These are phyloP conservation scores for Bimuria novae-zelandiae DNA, from an alignment of 2,329 filamentous ascomycete genomes.

Conservation along the genomic window DNA sequence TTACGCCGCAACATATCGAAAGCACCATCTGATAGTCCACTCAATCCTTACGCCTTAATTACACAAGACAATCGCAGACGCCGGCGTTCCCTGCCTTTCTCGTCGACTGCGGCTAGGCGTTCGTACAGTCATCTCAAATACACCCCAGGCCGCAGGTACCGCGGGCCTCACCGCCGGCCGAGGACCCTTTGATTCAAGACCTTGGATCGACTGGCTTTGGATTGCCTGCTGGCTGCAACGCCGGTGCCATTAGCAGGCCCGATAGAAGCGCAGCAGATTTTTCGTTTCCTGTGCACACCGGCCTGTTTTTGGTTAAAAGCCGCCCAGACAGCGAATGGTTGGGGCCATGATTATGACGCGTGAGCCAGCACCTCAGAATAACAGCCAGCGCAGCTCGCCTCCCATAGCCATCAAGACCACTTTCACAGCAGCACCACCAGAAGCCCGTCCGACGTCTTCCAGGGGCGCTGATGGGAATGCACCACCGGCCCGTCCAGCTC, in stretches of 20 bases:
- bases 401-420: constrained; percentile 19
- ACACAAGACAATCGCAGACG: neutral
- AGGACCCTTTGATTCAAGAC: constrained; percentile 10
- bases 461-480: constrained; percentile 30
- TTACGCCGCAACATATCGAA: neutral
- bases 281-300: constrained; percentile 33
- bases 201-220: constrained; percentile 27
- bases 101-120: neutral
- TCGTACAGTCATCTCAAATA: neutral
- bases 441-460: neutral
- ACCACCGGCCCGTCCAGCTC: constrained; percentile 33
- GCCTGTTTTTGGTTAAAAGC: constrained; percentile 40
- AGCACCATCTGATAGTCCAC: too few species aligned
- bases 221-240: constrained; percentile 21
- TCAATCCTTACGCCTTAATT: neutral
- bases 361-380: constrained; percentile 9
- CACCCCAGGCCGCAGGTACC: neutral
- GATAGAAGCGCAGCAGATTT: constrained; percentile 42
- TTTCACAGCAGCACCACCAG: constrained; percentile 1
- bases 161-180: neutral
- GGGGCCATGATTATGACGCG: constrained; percentile 22
- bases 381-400: constrained; percentile 19
- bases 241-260: constrained; percentile 30
- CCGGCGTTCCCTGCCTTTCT: neutral
- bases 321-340: constrained; percentile 34